Evolutionary conservation across 106 monocot species (phyloP), one percentile per base, ranked within the genome.

Genomic region (Gastrodia elata): DNA sequence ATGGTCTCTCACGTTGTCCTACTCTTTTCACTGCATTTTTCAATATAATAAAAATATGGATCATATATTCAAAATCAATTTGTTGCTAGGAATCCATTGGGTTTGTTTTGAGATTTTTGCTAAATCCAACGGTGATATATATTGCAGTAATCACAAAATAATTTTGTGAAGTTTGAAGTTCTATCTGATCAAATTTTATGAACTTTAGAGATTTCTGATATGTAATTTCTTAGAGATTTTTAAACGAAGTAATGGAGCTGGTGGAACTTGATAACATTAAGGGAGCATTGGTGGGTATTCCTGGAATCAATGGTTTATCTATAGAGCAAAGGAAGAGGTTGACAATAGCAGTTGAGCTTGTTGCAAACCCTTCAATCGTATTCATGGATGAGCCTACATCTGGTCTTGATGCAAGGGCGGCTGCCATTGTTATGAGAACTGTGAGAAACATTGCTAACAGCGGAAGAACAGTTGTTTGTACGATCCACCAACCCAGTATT

Each of bases 331-430:
- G 89, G 72, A 89, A 52, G 7, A 18, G 52, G 9, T 22, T 52
- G 22, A 52, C 52, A 52, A 52, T 52, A 86, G n/a, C n/a, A n/a
- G 72, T 90, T 24, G 90, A 90, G 69, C 84, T 90, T 35, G 90
- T 90, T 16, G 86, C 90, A 8, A 90, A 90, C 77, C 90, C 90
- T 18, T 90, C 90, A 0, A 90, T 90, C 33, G 87, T 90, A 43
- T 90, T 90, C 82, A 86, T 90, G 90, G 90, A 90, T 77, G 90
- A 90, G n/a, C 90, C 90, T 22, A 90, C 90, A 55, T 84, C 86
- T 38, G 86, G 90, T 34, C 75, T 87, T 7, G 90, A 90, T 80
- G 86, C 90, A 38, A 81, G 82, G 56, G 89, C 89, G 68, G n/a
- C n/a, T 22, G 73, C 73, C n/a, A 73, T 35, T 73, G 56, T 73